phyloP scores from a whole-genome alignment of 257 asterid species.

The Oldenlandia corymbosa region DNA sequence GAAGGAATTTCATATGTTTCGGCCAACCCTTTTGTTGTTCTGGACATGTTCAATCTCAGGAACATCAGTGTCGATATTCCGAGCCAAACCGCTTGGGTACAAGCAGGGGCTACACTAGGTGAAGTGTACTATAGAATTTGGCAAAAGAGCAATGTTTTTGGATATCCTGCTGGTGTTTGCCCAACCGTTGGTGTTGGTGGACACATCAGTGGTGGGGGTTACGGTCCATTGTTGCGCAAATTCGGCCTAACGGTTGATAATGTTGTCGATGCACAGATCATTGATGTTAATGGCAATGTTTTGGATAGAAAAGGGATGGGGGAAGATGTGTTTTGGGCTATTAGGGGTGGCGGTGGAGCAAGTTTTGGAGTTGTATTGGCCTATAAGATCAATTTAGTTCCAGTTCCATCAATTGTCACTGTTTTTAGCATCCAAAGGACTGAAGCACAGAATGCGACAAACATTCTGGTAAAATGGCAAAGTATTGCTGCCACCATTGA shows the following conservation, averaged over 20 bases:
- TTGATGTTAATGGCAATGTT: conserved; percentile 33
- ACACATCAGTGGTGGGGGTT: conserved; percentile 17
- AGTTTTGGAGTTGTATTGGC: conserved; percentile 20
- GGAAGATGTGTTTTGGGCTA: conserved; percentile 39
- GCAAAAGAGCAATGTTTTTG: conserved; percentile 31
- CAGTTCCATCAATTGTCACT: conserved; percentile 7
- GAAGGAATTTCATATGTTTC: conserved; percentile 40
- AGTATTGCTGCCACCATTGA: conserved; percentile 11
- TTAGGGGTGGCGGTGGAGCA: conserved; percentile 22
- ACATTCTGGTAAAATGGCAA: conserved; percentile 12
- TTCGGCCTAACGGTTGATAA: conserved; percentile 35
- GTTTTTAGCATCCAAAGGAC: conserved; percentile 8
- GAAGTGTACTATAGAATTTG: conserved; percentile 36
- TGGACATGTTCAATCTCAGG: conserved; percentile 39
- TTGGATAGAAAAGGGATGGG: conserved; percentile 36
- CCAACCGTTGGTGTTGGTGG: conserved; percentile 40
- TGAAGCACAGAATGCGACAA: not conserved
- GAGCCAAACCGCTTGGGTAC: conserved; percentile 32
- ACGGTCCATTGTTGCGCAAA: conserved; percentile 12
- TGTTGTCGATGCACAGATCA: conserved; percentile 32
- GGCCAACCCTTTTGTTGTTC: conserved; percentile 16
- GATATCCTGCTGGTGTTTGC: conserved; percentile 40
- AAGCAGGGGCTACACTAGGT: conserved; percentile 36
- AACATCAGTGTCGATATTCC: conserved; percentile 18
- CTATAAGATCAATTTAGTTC: conserved; percentile 14